phyloP scores from a whole-genome alignment of 2,329 filamentous ascomycete species.

The Aspergillus persii region DNA sequence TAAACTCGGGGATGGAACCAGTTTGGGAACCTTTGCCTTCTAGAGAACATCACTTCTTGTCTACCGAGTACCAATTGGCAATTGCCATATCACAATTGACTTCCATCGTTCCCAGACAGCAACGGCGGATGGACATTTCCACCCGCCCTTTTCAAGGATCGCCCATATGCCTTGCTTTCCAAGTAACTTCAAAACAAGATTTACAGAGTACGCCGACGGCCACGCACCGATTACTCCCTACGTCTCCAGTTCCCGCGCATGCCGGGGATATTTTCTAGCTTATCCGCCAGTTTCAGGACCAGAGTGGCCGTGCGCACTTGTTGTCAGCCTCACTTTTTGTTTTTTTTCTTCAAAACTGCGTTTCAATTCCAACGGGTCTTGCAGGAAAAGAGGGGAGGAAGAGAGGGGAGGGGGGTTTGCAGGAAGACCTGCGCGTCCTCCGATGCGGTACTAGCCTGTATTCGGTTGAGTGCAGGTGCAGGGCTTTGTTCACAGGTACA shows the following conservation, averaged over 20 bases:
- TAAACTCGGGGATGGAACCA: background rate
- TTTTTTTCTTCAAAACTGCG: background rate
- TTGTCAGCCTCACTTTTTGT: background rate
- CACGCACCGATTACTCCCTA: background rate
- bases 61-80: too few relatives aligned
- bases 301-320: background rate
- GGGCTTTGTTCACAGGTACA: background rate
- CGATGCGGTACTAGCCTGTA: background rate
- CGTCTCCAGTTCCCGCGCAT: background rate
- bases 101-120: background rate
- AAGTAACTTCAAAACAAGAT: background rate
- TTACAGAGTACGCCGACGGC: background rate
- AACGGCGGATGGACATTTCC: conserved; percentile 3
- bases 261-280: background rate
- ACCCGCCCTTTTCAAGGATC: conserved; percentile 6
- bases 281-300: background rate
- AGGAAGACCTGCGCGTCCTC: background rate
- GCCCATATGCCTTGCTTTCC: background rate
- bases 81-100: too few relatives aligned
- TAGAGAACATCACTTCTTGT: too few relatives aligned
- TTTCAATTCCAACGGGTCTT: background rate
- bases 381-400: background rate
- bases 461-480: background rate
- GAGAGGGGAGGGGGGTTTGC: too few relatives aligned
- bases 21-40: background rate